Evolutionary conservation across 371 early-diverging fungal genomes (phyloP), one percentile per base, ranked within the genome.

Genomic region (Mucor indicus): DNA sequence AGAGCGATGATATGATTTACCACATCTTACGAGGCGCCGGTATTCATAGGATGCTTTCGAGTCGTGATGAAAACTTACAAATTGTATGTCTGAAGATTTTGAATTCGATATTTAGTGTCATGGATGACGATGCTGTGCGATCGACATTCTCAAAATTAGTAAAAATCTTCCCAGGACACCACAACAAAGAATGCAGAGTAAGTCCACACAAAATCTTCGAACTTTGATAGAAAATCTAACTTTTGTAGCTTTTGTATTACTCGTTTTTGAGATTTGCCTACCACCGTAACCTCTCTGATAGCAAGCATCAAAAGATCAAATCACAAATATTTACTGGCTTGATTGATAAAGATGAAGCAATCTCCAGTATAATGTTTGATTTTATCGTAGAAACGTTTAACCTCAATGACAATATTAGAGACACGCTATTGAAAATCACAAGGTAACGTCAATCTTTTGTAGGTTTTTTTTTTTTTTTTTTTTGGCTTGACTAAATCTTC

Each of bases 101-200:
- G 17, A 68, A 72, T 27, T 71, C 64, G 10, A 40, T 83, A 10
- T 68, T 76, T 19, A 46, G 62, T 1, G 49, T 50, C 0, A 44
- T 87, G 6, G 51, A 53, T 2, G 23, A 42, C 3, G 53, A 67
- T 0, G 69, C 83, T 15, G 53, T 85, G 7, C 45, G 56, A 1
- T 56, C 44, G 32, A 65, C 83, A 21, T 33, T 87, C n/a, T 57
- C 66, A 16, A 52, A 60, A 0, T 22, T 75, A 2, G 30, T 60
- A 0, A 36, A 63, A 7, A 50, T 62, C 16, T 78, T 73, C 44
- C 51, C 65, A 1, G 53, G 57, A 5, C 77, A 81, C 42, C 25
- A 55, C 0, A 78, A 65, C 41, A 17, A 44, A 9, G 70, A 76
- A 13, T 81, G 82, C 51, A 60, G 77, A 36, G 82, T 79, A 76